A percentile compares a stretch with the other conserved stretches of the same genome.
Conservation (phyloP, 805 yeast species). For the Suhomyces sp. region DNA sequence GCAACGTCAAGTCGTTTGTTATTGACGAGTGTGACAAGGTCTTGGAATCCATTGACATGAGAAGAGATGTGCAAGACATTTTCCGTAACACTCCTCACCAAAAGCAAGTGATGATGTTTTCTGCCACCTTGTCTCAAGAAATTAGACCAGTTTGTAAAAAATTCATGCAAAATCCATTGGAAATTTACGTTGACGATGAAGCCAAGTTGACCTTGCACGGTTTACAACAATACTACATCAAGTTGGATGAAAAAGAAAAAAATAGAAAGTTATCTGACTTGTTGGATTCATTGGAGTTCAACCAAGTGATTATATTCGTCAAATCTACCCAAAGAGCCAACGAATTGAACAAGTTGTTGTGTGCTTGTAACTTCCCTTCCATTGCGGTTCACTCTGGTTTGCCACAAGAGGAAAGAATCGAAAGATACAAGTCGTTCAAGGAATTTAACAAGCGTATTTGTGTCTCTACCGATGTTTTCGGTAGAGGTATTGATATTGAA, state of each 20-base stretch:
- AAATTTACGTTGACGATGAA: conserved; percentile 96
- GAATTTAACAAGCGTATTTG: conserved; percentile 98
- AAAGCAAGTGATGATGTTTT: conserved; percentile 99
- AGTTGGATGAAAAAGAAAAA: conserved; percentile 86
- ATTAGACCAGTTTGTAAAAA: conserved; percentile 96
- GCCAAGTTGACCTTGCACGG: conserved; percentile 97
- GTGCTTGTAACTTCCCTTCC: conserved; percentile 93
- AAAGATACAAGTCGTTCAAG: conserved; percentile 91
- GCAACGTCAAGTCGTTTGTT: conserved; percentile 89
- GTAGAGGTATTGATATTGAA: conserved; percentile 99
- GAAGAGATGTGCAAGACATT: conserved; percentile 97
- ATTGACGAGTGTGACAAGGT: conserved; percentile 99
- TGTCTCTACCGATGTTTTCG: conserved; percentile 97
- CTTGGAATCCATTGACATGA: conserved; percentile 86
- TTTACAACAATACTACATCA: conserved; percentile 92
- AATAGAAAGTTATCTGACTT: conserved; percentile 89
- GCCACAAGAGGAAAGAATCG: conserved; percentile 97
- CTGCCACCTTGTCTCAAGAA: conserved; percentile 92
- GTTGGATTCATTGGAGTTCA: conserved; percentile 91
- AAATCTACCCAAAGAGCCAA: conserved; percentile 89
- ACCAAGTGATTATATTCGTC: conserved; percentile 96
- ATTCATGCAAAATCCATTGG: conserved; percentile 97
- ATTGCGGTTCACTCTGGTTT: conserved; percentile 94
- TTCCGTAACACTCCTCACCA: conserved; percentile 97
- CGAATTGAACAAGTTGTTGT: conserved; percentile 82